Percentiles rank a stretch among this genome's conserved stretches.
These are phyloP conservation scores for Penicillium sp. DNA, from an alignment of 2,329 filamentous ascomycete genomes.

Conservation along the genomic window DNA sequence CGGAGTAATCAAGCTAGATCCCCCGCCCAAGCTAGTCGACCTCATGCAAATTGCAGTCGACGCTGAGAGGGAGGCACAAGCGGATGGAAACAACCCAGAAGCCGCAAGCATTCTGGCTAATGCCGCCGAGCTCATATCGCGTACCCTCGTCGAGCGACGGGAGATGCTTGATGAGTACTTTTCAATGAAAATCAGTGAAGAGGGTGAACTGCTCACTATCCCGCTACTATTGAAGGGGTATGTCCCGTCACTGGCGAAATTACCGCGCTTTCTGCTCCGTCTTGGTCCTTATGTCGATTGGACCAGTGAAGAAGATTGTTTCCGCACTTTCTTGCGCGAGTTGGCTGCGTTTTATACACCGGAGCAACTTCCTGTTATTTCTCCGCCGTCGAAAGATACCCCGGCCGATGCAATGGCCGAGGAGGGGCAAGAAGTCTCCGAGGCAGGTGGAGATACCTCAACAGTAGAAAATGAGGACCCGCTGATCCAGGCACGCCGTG, in stretches of 20 bases:
- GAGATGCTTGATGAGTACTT: conserved; percentile 96
- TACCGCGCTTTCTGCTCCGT: conserved; percentile 83
- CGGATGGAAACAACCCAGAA: conserved; percentile 22
- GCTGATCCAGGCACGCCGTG: conserved; percentile 56
- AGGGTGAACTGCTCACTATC: conserved; percentile 75
- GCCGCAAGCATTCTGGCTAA: conserved; percentile 61
- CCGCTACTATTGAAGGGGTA: conserved; percentile 89
- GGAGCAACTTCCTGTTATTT: conserved; percentile 69
- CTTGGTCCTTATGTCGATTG: conserved; percentile 89
- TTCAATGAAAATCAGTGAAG: conserved; percentile 74
- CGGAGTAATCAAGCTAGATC: conserved; percentile 76
- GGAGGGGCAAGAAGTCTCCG: neutral
- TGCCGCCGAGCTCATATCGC: conserved; percentile 65
- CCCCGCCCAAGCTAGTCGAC: conserved; percentile 70
- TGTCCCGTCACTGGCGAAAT: conserved; percentile 78
- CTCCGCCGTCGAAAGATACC: conserved; percentile 1
- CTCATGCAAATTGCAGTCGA: conserved; percentile 74
- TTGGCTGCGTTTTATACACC: conserved; percentile 89
- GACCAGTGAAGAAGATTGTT: conserved; percentile 81
- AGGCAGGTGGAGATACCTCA: conserved; percentile 11
- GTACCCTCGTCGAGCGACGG: conserved; percentile 71
- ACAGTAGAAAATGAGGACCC: conserved; percentile 48
- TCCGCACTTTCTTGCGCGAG: conserved; percentile 80
- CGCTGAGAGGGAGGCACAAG: conserved; percentile 60
- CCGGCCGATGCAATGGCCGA: neutral